Evolutionary conservation across 2,329 filamentous ascomycete species (phyloP), one percentile per base, ranked within the genome.

Genomic region (Xylaria sp.): DNA sequence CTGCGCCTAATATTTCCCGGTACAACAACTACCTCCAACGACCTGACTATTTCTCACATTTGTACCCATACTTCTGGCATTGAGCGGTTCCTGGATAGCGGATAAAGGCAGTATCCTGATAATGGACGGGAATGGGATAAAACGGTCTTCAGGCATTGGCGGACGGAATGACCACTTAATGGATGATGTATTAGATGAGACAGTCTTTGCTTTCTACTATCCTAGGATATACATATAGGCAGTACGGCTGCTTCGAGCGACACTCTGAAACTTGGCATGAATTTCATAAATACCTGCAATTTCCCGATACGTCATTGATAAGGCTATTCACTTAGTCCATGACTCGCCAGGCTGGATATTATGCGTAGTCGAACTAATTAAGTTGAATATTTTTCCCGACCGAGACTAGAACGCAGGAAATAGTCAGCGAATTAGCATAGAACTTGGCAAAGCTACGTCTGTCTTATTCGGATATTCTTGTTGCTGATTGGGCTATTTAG

Each of bases 171-270:
- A 69, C 48, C 10, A 61, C 56, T 54, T 69, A 61, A 69, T 67
- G 65, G 63, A 69, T 67, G 65, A 69, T 69, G 67, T 42, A 67
- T 66, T 66, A 59, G 40, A 69, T 54, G 65, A 69, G 42, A 62
- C 46, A 59, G 46, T 46, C 20, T 36, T 26, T 38, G 42, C 58
- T 62, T 65, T 15, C 42, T 46, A 38, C 26, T 61, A 57, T 11
- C 28, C 17, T 44, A 38, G 31, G 36, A 46, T 31, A 46, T 31
- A 42, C 9, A 48, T 56, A n/a, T 48, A 49, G 53, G 44, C 44
- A 20, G 54, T 46, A 60, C 56, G 10, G 40, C 46, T 46, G 44
- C 38, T 17, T 38, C 38, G 20, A n/a, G 59, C 28, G 40, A 44
- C 15, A 40, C 6, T n/a, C 13, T 60, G 38, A 31, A 49, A 60